A percentile compares a stretch with the other conserved stretches of the same genome.
Conservation (phyloP, 192 early-diverging fungal genomes). For the Martensiomyces pterosporus region DNA sequence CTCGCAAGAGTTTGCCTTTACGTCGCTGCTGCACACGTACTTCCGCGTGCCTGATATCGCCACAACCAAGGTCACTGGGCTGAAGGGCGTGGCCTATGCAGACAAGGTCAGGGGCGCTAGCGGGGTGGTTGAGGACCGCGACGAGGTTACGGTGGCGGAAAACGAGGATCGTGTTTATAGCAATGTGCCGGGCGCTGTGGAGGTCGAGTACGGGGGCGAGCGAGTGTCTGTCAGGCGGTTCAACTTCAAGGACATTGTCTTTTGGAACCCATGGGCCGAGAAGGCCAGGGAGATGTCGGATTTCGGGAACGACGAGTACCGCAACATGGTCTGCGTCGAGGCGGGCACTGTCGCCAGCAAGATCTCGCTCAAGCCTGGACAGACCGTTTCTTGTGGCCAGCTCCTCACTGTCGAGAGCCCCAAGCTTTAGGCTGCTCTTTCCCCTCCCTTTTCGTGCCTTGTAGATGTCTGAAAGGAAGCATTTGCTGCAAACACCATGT, state of each 20-base stretch:
- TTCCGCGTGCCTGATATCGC: constrained; percentile 66
- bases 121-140: constrained; percentile 42
- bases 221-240: constrained; percentile 22
- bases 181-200: constrained; percentile 54
- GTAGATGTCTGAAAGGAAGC: no score
- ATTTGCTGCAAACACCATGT: no score
- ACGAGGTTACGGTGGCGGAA: constrained; percentile 55
- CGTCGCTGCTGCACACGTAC: constrained; percentile 92
- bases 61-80: constrained; percentile 57
- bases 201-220: constrained; percentile 21
- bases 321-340: constrained; percentile 89
- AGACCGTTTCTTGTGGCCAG: constrained; percentile 73
- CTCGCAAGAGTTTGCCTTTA: constrained; percentile 68
- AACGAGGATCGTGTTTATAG: constrained; percentile 88
- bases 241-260: constrained; percentile 58
- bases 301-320: constrained; percentile 84
- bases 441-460: constrained; percentile 1
- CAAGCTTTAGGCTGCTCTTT: background rate
- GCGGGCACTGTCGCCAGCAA: constrained; percentile 66
- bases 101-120: constrained; percentile 67
- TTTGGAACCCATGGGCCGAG: constrained; percentile 97
- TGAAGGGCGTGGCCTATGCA: constrained; percentile 57
- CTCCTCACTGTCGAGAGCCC: constrained; percentile 37
- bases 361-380: constrained; percentile 61
- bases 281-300: constrained; percentile 87